Conservation (phyloP, 108 stramenopile genomes). For the Cylindrotheca closterium region DNA sequence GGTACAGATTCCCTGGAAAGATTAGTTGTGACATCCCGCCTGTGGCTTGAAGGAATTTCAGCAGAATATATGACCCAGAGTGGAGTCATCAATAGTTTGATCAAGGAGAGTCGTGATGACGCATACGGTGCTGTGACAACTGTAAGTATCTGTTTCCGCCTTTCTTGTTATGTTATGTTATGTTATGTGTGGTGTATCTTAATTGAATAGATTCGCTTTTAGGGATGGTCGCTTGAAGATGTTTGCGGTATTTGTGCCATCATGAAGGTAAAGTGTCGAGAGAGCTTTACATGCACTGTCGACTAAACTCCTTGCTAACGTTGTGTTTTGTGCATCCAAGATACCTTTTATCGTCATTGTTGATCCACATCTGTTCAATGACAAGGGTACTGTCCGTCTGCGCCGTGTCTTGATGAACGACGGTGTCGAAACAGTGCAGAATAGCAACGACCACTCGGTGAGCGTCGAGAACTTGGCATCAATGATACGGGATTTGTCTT, state of each 20-base stretch:
- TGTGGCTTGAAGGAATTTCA: slow-evolving; percentile 71
- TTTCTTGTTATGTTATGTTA: neutral
- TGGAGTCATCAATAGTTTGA: slow-evolving; percentile 60
- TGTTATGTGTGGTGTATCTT: neutral
- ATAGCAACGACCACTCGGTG: slow-evolving; percentile 53
- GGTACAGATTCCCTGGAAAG: slow-evolving; percentile 44
- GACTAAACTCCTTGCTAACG: neutral
- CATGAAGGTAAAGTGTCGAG: slow-evolving; percentile 26
- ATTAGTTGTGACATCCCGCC: slow-evolving; percentile 50
- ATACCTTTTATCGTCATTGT: slow-evolving; percentile 83
- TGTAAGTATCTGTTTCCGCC: slow-evolving; percentile 1
- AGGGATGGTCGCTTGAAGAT: slow-evolving; percentile 65
- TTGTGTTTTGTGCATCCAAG: neutral
- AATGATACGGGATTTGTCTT: slow-evolving; percentile 37
- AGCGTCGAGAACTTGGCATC: slow-evolving; percentile 45
- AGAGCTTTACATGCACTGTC: neutral
- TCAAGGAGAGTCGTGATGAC: slow-evolving; percentile 39
- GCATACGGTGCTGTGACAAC: slow-evolving; percentile 22
- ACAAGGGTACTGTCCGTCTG: slow-evolving; percentile 68
- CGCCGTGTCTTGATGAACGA: slow-evolving; percentile 41
- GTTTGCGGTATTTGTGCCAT: slow-evolving; percentile 72
- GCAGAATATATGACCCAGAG: slow-evolving; percentile 78
- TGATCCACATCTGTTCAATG: slow-evolving; percentile 65
- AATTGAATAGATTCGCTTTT: slow-evolving; percentile 8
- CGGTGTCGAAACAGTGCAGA: slow-evolving; percentile 20